Evolutionary conservation across 805 yeast genomes (phyloP), one percentile per base, ranked within the genome.

Genomic region (Kodamaea laetipori): DNA sequence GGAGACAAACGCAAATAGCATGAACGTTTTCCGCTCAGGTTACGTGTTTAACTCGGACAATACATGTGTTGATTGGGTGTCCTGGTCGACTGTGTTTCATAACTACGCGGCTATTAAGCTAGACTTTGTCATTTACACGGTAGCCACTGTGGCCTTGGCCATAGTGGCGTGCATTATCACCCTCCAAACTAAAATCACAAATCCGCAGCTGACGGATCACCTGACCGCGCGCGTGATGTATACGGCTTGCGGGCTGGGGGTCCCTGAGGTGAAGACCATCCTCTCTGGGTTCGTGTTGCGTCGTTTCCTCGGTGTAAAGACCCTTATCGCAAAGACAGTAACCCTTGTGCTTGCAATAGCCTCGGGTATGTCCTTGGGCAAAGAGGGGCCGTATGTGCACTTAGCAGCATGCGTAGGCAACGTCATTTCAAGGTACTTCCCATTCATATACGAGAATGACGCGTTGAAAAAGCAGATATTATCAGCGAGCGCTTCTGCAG

Each of bases 331-430:
- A 45, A 79, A 79, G 54, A 64, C 80, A 0, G 46, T 65, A 2
- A 77, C 79, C 0, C 58, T 79, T 18, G 64, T 78, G 1, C 66
- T 78, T 27, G 76, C 82, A 3, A 77, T 79, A 28, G 78, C 82
- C 0, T 76, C 82, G 0, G 84, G 84, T 1, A 63, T 79, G 64
- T 60, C 76, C 9, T 58, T 79, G 7, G 84, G 84, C 1, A 79
- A 79, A 56, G 84, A 79, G 46, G 84, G 84, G 3, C 84, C 84
- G 0, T 79, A 71, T 52, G 84, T 79, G 16, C 84, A 79, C 56
- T 64, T 79, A 37, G 80, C 83, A 0, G 67, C 82, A 2, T 75
- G 80, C 49, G 79, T 77, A 16, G 84, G 84, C 3, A 79, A 79
- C 51, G 69, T 79, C 13, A 53, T 70, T n/a, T 62, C 76, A 32